Base-by-base conservation (phyloP, 768 basidiomycete species). In the Boletus vinaceobasis region DNA sequence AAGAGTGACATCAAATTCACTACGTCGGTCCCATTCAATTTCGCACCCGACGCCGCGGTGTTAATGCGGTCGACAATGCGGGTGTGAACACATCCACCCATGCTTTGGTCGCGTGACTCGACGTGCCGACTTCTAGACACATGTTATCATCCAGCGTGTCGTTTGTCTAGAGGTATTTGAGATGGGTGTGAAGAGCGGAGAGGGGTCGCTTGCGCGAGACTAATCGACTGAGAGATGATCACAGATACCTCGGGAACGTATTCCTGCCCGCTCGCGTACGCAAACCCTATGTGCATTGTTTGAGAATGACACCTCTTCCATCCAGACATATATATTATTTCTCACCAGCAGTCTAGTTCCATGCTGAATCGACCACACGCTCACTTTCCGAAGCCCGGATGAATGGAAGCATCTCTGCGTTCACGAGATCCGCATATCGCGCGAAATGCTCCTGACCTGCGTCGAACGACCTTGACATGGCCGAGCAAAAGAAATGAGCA, bases 341-440 rank as follows among this genome's bases (percentile, higher is more conserved):
- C 63, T 48, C 55, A 84, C 88, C 88, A 42, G 73, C 71, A 6
- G 74, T 71, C 88, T 89, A 90, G 61, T 88, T 88, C 13, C 65
- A 71, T 1, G 88, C 88, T 29, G 84, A 83, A 33, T 80, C 71
- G 5, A 89, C 74, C 5, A 89, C 87, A 23, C 89, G 79, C 7
- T 61, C 61, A 8, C 76, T 75, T 15, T 75, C 73, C 1, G 78
- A 75, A 2, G 78, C 71, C 7, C 82, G 70, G 3, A 82, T 68
- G 48, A 82, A 84, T 1, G 86, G 86, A 7, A 80, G 52, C 50
- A 77, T 72, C 1, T 69, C 64, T 11, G 69, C 27, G 35, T 65
- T 69, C 21, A 88, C 66, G 2, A 87, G 71, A 31, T 66, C 50
- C 0, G 65, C 48, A 63, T 90, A 89, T 27, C 87, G 79, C 21